Base-by-base conservation (phyloP, 2,329 filamentous ascomycete species). In the Neobulgaria alba region DNA sequence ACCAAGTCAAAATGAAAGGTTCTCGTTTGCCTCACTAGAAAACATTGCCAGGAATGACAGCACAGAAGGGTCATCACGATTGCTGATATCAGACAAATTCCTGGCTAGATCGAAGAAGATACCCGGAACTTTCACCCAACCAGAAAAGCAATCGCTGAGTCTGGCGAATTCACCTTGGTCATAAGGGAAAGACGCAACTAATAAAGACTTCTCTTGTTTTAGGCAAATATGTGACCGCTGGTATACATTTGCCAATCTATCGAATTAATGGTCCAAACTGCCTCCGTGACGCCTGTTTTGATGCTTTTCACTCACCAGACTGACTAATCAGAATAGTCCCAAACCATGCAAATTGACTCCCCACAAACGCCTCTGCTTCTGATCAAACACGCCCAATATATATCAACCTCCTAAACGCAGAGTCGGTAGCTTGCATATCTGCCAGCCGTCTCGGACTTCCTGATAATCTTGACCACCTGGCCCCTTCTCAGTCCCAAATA, bases 381-480 rank as follows among this genome's bases (percentile, higher is more conserved):
- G 7, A 7, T 12, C 12, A 7, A 26, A 2, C 16, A 16, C 17
- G 20, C 8, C 10, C n/a, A 15, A 10, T 14, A 37, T 8, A 23
- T 23, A 29, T n/a, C 21, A 34, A n/a, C 10, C 4, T 4, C 29
- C 66, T 63, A 82, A 52, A 81, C 77, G 52, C 76, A 80, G 41
- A 81, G 59, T 55, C 90, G 73, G 66, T 98, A 98, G 75, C 87
- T 95, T 36, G 92, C 92, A 66, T 98, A 98, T 39, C 92, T 75
- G 47, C 92, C 92, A 10, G 92, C 92, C 41, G 92, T 98, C 72
- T 96, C 92, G 59, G 82, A 89, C 63, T 83, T 89, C 51, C 92
- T 75, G 57, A 98, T 95, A 57, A 98, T 98, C 77, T 98, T 98
- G 57, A 98, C 92, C 3, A 98, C 89, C 65, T 95, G 85, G 3